Base-by-base conservation (phyloP, 345 rosid species). In the Brassica carinata region DNA sequence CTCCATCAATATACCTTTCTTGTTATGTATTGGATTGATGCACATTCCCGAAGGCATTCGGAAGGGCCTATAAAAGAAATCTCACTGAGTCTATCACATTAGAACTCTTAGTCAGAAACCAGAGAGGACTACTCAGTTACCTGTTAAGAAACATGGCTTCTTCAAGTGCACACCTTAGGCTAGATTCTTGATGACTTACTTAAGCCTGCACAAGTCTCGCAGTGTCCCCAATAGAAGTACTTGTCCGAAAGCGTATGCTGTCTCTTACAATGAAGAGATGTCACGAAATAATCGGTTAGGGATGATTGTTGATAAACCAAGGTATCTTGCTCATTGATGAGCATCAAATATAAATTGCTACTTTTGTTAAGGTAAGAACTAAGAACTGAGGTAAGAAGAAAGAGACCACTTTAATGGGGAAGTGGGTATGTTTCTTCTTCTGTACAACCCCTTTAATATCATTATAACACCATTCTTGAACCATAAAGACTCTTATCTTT, bases 121-220 rank as follows among this genome's bases (percentile, higher is more conserved):
- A 69, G 9, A 71, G 29, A 71, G 53, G 29, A 30, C 4, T 0
- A 36, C 57, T 34, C 26, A 59, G 5, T 7, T 74, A 90, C 99
- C 98, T 92, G 51, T 90, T 83, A 62, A 92, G 87, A 77, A 88
- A 90, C 88, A 90, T 75, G 66, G 98, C 98, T 86, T 96, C 99
- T 78, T 96, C 99, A 18, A 96, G 97, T n/a, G 98, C 99, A 70
- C 97, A 96, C 71, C 98, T 81, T 27, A 96, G 96, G 86, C 97
- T 96, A 74, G 99, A 96, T 81, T 96, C 98, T 18, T 93, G 98
- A 76, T 96, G 98, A 78, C 98, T 97, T 63, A 29, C 31, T 29
- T 29, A 29, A 29, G 31, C 31, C 0, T 29, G 31, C 31, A 0
- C 31, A 29, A 29, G 31, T 29, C 31, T 29, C 31, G 31, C 31